Percentiles rank a stretch among this genome's conserved stretches.
phyloP scores from a whole-genome alignment of 805 yeast species.

The Ogataea trehalophila region DNA sequence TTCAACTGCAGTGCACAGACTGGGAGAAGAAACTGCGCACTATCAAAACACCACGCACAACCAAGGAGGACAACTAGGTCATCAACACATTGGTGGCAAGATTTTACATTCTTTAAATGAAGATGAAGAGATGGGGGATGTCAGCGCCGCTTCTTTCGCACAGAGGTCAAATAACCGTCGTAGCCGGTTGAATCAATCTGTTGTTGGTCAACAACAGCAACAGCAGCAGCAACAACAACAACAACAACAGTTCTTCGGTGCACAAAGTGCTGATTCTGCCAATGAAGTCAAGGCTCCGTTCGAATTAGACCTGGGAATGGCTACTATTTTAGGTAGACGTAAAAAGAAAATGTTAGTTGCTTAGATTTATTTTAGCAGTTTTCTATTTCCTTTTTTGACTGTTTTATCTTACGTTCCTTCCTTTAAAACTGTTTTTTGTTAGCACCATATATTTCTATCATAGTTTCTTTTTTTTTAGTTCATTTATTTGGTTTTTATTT shows the following conservation, averaged over 20 bases:
- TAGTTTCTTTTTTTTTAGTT: not conserved
- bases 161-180: too few species aligned
- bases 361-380: not conserved
- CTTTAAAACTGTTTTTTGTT: not conserved
- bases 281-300: conserved; percentile 19
- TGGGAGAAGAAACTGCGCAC: conserved; percentile 45
- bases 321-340: conserved; percentile 48
- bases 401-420: not conserved
- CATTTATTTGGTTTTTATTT: not conserved
- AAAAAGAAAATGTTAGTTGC: conserved; percentile 20
- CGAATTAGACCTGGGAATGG: conserved; percentile 47
- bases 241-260: not conserved
- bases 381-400: not conserved
- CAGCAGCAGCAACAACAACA: too few species aligned
- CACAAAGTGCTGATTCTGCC: not conserved
- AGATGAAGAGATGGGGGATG: conserved; percentile 13
- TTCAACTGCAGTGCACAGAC: conserved; percentile 55
- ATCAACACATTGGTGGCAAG: not conserved
- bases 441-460: not conserved
- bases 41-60: conserved; percentile 5
- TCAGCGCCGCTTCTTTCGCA: too few species aligned
- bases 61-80: not conserved
- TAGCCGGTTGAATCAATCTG: too few species aligned
- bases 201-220: not conserved
- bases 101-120: conserved; percentile 11